A percentile compares a stretch with the other conserved stretches of the same genome.
Conservation (phyloP, 164 flowering plant species). For the Vitis cinerea region DNA sequence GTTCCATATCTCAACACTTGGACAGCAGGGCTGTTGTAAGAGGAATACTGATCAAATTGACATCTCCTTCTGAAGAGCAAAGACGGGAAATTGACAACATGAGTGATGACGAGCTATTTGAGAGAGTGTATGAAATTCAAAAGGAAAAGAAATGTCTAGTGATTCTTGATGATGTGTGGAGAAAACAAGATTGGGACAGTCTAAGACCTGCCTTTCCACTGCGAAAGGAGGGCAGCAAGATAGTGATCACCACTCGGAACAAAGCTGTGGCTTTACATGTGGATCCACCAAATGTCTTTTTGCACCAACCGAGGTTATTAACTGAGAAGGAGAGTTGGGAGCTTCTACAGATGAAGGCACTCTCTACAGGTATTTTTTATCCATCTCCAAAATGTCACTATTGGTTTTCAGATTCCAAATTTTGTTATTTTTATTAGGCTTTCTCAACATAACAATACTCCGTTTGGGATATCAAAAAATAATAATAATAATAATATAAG, state of each 20-base stretch:
- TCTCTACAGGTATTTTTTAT: too few species aligned
- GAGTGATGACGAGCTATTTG: background rate
- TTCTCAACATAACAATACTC: too few species aligned
- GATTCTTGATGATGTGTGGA: constrained; percentile 45
- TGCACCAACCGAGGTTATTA: constrained; percentile 3
- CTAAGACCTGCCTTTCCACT: constrained; percentile 15
- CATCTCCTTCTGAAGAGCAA: constrained; percentile 4
- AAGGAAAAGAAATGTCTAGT: constrained; percentile 26
- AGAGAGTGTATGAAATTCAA: constrained; percentile 4
- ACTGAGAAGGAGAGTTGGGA: constrained; percentile 27
- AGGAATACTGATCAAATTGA: constrained; percentile 7
- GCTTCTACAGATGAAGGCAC: background rate
- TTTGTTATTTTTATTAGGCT: too few species aligned
- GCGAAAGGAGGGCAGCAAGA: constrained; percentile 9
- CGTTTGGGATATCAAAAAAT: too few species aligned
- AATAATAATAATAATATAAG: too few species aligned
- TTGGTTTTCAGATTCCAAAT: too few species aligned
- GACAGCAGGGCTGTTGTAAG: constrained; percentile 2
- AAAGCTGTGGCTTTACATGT: constrained; percentile 18
- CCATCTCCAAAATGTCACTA: too few species aligned
- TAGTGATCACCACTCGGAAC: constrained; percentile 32
- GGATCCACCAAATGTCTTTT: constrained; percentile 3
- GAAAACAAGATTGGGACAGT: constrained; percentile 19
- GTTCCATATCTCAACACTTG: constrained; percentile 19
- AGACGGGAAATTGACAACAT: background rate